Base-by-base conservation (phyloP, 2,329 filamentous ascomycete species). In the Sporothrix phasma region DNA sequence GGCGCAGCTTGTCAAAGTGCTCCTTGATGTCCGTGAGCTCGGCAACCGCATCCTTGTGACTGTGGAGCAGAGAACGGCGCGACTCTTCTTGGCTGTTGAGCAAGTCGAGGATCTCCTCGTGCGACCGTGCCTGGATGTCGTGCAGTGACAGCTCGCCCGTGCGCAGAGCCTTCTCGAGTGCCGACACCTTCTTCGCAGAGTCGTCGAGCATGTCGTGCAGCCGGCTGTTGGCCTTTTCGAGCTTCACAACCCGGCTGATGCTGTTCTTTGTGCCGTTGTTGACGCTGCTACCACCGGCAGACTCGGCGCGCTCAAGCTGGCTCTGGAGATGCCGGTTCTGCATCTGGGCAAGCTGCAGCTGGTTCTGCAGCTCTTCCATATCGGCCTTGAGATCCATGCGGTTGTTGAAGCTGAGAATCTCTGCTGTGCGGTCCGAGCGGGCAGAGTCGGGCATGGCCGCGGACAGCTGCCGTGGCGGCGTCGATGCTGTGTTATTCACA, bases 161-260 rank as follows among this genome's bases (percentile, higher is more conserved):
- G 65, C 88, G 89, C 64, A 97, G 88, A 66, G 87, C 92, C 73
- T 90, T 89, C 75, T 97, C 94, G 24, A 97, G 77, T 0, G 88
- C 84, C 6, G 93, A 96, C 2, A 97, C 88, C 77, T 97, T 97
- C 80, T 90, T 93, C 19, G 88, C 82, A 2, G 93, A 97, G 74
- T 97, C 92, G 74, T 97, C 93, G 5, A 97, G 86, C 84, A 96
- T 90, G 67, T 96, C 91, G 71, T 97, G 93, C 15, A 97, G 82
- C 64, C 92, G 87, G 74, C 84, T 92, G 76, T 97, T 97, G 72
- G 90, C 93, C 69, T 91, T 86, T 75, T 97, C 93, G 5, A 97
- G 83, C 76, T 97, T 93, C 72, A 96, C 89, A 71, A 96, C 88
- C 17, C 94, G 87, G 51, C 68, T 66, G 56, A 63, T 45, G 53